Base-by-base conservation (phyloP, 768 basidiomycete genomes). In the Boletus vinaceobasis region DNA sequence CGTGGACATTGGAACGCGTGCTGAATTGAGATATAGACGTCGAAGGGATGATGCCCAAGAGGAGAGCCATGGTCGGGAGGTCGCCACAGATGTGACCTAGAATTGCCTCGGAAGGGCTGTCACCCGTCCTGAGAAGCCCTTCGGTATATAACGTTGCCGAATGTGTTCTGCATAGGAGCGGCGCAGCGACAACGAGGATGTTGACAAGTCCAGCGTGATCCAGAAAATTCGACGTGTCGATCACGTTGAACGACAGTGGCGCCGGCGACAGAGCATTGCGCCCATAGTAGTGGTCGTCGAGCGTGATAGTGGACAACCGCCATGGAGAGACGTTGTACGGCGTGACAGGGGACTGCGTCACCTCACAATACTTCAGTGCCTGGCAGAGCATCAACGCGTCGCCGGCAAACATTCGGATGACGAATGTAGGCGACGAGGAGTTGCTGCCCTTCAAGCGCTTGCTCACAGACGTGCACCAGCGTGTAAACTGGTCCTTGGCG, bases 181-280 rank as follows among this genome's bases (percentile, higher is more conserved):
- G 65, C 21, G 52, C 58, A 1, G 65, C 57, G 8, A 56, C 65
- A 13, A 60, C 55, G 17, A 71, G 42, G 21, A 71, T 3, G 21
- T 71, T 71, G n/a, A 71, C 11, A 1, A 71, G 50, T 1, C 69
- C 71, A 1, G 53, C 32, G 6, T 65, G 55, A 23, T 71, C 69
- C 26, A 59, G 14, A 15, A 72, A 23, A 10, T 71, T 71, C 0
- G 71, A 71, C 6, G 69, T 69, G 8, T 71, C 69, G 19, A 71
- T 71, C 15, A 69, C 63, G 21, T 71, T 60, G 53, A 73, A 71
- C 10, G 55, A 60, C n/a, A 60, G 26, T 4, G 69, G 69, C 1
- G 69, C 69, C 0, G 46, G 50, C 6, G 48, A 59, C 1, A 10
- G 17, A 1, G 58, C 53, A 19, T 32, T 21, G 10, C 13, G 35